phyloP scores from a whole-genome alignment of 371 early-diverging fungal species.

The Chytridium lagenaria region DNA sequence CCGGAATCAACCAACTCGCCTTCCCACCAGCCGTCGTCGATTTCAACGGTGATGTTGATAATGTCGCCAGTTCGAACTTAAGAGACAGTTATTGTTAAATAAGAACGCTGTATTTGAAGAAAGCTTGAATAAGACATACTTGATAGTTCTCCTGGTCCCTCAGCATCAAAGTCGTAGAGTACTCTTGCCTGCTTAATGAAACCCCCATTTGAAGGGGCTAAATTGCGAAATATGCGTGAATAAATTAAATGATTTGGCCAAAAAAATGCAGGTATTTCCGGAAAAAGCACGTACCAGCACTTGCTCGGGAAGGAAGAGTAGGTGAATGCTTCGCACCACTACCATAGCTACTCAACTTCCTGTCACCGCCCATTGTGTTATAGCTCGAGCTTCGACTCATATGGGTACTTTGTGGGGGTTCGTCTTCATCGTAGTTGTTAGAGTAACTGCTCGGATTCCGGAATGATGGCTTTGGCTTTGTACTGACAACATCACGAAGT shows the following conservation, averaged over 20 bases:
- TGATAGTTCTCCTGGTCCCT: conserved; percentile 52
- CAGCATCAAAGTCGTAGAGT: conserved; percentile 56
- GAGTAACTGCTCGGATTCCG: not conserved
- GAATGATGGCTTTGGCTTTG: not conserved
- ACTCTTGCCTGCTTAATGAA: conserved; percentile 46
- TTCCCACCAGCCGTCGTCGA: conserved; percentile 65
- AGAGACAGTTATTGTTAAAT: no score
- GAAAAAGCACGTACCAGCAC: conserved; percentile 20
- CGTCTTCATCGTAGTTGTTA: conserved; percentile 6
- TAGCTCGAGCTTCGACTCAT: conserved; percentile 18
- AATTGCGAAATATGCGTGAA: not conserved
- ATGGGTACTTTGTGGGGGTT: conserved; percentile 2
- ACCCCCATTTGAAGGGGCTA: conserved; percentile 10
- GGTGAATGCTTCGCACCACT: conserved; percentile 21
- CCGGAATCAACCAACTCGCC: conserved; percentile 51
- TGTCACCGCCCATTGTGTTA: conserved; percentile 11
- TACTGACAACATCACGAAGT: conserved; percentile 4
- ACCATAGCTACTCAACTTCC: not conserved
- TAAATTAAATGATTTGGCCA: not conserved
- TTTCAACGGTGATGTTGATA: conserved; percentile 51
- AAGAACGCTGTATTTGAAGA: no score
- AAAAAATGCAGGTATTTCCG: not conserved
- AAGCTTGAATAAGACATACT: conserved; percentile 37
- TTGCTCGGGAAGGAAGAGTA: conserved; percentile 31
- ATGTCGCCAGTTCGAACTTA: conserved; percentile 58